Conservation (phyloP, 1,284 basidiomycete species). For the Grifola frondosa region DNA sequence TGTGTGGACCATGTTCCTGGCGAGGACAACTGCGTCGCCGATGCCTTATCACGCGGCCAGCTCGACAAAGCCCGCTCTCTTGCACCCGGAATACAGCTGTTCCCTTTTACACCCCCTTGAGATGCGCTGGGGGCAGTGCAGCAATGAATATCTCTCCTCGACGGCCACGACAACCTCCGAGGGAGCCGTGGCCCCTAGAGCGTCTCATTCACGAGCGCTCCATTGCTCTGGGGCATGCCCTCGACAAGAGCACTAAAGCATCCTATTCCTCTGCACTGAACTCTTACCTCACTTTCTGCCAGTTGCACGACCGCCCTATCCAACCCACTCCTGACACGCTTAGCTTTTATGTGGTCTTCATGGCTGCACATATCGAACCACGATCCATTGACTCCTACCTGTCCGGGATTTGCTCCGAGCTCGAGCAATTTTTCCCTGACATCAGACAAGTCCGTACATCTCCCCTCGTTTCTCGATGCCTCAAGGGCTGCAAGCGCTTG, state of each 20-base stretch:
- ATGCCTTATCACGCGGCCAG: too few relatives aligned
- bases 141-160: neutral
- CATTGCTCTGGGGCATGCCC: slow-evolving; percentile 31
- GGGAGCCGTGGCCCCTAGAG: slow-evolving; percentile 33
- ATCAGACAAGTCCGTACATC: slow-evolving; percentile 24
- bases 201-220: slow-evolving; percentile 32
- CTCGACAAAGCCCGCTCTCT: too few relatives aligned
- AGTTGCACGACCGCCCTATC: slow-evolving; percentile 31
- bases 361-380: slow-evolving; percentile 39
- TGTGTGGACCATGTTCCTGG: too few relatives aligned
- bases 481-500: slow-evolving; percentile 31
- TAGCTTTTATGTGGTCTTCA: slow-evolving; percentile 37
- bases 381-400: slow-evolving; percentile 39
- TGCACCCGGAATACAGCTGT: too few relatives aligned
- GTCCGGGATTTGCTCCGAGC: slow-evolving; percentile 38
- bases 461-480: slow-evolving; percentile 31
- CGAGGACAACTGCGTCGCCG: too few relatives aligned
- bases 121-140: neutral
- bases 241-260: slow-evolving; percentile 28
- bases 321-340: slow-evolving; percentile 37
- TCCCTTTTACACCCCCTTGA: slow-evolving; percentile 7
- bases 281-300: slow-evolving; percentile 40
- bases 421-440: slow-evolving; percentile 38
- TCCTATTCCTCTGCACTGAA: slow-evolving; percentile 37
- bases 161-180: slow-evolving; percentile 27